Evolutionary conservation across 805 yeast genomes (phyloP).

Genomic region (Clavispora phyllophila): DNA sequence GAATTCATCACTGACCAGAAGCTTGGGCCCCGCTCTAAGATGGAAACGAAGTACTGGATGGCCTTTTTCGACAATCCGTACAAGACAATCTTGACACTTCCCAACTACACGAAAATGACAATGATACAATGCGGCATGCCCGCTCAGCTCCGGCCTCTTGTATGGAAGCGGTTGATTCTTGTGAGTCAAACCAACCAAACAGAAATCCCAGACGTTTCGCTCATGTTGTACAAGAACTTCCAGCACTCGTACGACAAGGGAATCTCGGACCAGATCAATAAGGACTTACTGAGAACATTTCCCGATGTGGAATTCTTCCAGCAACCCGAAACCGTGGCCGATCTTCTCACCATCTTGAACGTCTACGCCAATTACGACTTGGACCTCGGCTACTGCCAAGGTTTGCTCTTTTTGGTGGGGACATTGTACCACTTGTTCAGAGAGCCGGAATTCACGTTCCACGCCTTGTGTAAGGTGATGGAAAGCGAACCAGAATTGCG

Average conservation of each 20-base stretch:
- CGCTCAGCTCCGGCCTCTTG: constrained; percentile 34
- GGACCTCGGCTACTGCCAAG: constrained; percentile 68
- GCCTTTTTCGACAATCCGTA: constrained; percentile 41
- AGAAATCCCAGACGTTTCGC: constrained; percentile 30
- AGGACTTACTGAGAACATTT: constrained; percentile 58
- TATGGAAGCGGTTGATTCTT: constrained; percentile 40
- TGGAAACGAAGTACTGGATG: constrained; percentile 40
- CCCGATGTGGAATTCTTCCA: constrained; percentile 49
- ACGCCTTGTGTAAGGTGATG: constrained; percentile 51
- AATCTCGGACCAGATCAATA: constrained; percentile 42
- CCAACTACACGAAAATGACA: constrained; percentile 43
- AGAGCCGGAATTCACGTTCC: constrained; percentile 41
- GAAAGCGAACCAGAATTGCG: constrained; percentile 49
- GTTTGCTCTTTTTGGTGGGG: constrained; percentile 58
- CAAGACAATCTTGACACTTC: constrained; percentile 41
- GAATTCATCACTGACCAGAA: constrained; percentile 3
- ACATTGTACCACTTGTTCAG: constrained; percentile 43
- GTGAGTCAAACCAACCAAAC: constrained; percentile 22
- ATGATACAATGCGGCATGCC: constrained; percentile 43
- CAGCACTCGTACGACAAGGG: constrained; percentile 39
- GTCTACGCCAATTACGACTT: constrained; percentile 61
- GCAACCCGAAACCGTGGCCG: constrained; percentile 36
- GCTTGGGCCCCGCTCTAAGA: constrained; percentile 6
- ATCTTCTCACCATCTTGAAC: constrained; percentile 50
- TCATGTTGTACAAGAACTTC: constrained; percentile 31